Base-by-base conservation (phyloP, 495 filamentous ascomycete genomes). In the Cercophora sp. region DNA sequence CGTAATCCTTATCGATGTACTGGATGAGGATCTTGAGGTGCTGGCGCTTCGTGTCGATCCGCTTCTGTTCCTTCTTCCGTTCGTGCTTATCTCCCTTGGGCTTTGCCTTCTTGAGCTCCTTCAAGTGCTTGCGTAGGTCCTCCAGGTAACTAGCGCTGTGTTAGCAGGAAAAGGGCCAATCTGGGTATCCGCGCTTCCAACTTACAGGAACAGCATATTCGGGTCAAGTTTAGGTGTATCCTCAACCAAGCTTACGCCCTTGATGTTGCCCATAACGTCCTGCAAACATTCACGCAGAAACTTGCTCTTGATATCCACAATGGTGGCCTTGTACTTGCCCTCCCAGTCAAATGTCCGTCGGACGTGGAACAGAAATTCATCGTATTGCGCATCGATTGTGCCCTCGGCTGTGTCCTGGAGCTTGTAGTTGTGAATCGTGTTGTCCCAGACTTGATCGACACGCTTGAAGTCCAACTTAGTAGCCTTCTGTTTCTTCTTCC, bases 271-370 rank as follows among this genome's bases (percentile, higher is more conserved):
- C 74, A 96, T 81, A 35, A 95, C 81, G 51, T 85, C 84, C 47
- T 76, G 71, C 11, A 96, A 72, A 18, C 82, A 83, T 50, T 89
- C 84, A 8, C 84, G 85, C 3, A 96, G 76, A 46, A 79, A 72
- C 55, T 87, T 88, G 55, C 88, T 91, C 70, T 94, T 95, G 68
- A 96, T 87, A 59, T 95, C 88, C 29, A 96, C 81, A 20, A 85
- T 46, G 0, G 88, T 93, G 24, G 84, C 78, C 52, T 80, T 72
- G 62, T 90, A 91, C 61, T 91, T 91, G 57, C 89, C 88, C 60
- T 96, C 87, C 84, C 86, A 92, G 62, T 90, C 84, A 61, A 95
- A 94, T 44, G 82, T 85, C 49, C 90, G 83, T 34, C 90, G 82
- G 9, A 95, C 87, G 25, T 87, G 89, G 70, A 96, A 96, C 37